phyloP scores from a whole-genome alignment of 257 asterid species.

The Leptodermis oblonga region DNA sequence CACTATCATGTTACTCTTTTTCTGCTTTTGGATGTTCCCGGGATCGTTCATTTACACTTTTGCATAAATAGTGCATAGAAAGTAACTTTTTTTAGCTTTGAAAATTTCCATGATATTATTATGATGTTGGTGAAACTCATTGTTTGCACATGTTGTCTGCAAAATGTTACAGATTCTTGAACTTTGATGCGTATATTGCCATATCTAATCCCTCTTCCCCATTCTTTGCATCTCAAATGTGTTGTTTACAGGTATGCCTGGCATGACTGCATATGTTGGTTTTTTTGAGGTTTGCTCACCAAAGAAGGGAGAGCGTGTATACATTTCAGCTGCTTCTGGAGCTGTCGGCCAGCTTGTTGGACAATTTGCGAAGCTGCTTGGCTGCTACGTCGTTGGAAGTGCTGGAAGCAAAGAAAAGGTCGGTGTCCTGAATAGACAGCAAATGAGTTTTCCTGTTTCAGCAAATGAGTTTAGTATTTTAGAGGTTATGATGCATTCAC shows the following conservation, averaged over 20 bases:
- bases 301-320: slow-evolving; percentile 28
- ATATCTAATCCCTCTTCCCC: not conserved
- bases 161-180: not conserved
- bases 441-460: not conserved
- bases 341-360: slow-evolving; percentile 37
- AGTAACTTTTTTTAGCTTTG: not conserved
- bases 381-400: slow-evolving; percentile 35
- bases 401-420: slow-evolving; percentile 34
- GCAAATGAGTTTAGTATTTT: not conserved
- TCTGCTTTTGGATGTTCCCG: not conserved
- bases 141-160: not conserved
- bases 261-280: slow-evolving; percentile 33
- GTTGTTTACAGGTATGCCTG: slow-evolving; percentile 20
- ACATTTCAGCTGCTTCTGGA: slow-evolving; percentile 33
- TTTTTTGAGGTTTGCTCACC: slow-evolving; percentile 33
- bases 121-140: not conserved
- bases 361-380: slow-evolving; percentile 26
- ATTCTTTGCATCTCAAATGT: not conserved
- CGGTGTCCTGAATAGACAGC: not conserved
- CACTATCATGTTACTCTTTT: not conserved
- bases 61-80: not conserved
- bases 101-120: not conserved
- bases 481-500: not conserved
- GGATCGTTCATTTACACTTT: not conserved
- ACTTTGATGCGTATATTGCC: not conserved